Percentiles rank a stretch among this genome's conserved stretches.
These are phyloP conservation scores for Linderniella brevidens DNA, from an alignment of 257 asterid species.

Conservation along the genomic window DNA sequence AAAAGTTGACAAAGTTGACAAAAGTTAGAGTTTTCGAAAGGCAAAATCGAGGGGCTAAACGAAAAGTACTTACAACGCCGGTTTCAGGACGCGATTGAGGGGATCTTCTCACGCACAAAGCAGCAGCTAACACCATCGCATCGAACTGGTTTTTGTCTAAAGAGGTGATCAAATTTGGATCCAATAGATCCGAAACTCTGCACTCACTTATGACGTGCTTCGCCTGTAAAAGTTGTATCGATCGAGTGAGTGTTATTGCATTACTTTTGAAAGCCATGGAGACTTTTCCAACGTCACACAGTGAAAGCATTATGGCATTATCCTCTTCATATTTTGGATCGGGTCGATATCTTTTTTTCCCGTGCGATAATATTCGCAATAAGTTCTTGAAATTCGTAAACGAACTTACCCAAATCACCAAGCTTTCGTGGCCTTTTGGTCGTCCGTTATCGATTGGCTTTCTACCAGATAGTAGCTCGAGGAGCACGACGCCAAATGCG, in stretches of 20 bases:
- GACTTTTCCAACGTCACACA: too few species aligned
- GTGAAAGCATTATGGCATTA: too few species aligned
- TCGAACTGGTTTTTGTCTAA: slow-evolving; percentile 45
- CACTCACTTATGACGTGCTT: slow-evolving; percentile 43
- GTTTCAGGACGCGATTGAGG: slow-evolving; percentile 64
- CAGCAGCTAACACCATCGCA: slow-evolving; percentile 56
- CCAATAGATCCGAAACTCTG: slow-evolving; percentile 34
- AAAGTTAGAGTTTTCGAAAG: neutral
- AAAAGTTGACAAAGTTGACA: too few species aligned
- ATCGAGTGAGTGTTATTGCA: too few species aligned
- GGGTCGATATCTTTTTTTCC: too few species aligned
- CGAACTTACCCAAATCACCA: slow-evolving; percentile 75
- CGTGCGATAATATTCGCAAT: too few species aligned
- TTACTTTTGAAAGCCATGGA: too few species aligned
- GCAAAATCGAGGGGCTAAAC: neutral
- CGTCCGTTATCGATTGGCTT: slow-evolving; percentile 56
- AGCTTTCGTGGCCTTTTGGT: slow-evolving; percentile 60
- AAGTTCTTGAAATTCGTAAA: too few species aligned
- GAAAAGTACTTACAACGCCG: slow-evolving; percentile 29
- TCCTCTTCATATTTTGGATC: too few species aligned
- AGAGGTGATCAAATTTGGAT: slow-evolving; percentile 32
- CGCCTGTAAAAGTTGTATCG: slow-evolving; percentile 54
- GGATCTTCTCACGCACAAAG: slow-evolving; percentile 51
- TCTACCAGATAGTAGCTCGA: slow-evolving; percentile 79
- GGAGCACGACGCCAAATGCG: slow-evolving; percentile 91